A percentile compares a stretch with the other conserved stretches of the same genome.
Evolutionary conservation across 2,329 filamentous ascomycete genomes (phyloP).

Genomic region (Epichloe hybrida): DNA sequence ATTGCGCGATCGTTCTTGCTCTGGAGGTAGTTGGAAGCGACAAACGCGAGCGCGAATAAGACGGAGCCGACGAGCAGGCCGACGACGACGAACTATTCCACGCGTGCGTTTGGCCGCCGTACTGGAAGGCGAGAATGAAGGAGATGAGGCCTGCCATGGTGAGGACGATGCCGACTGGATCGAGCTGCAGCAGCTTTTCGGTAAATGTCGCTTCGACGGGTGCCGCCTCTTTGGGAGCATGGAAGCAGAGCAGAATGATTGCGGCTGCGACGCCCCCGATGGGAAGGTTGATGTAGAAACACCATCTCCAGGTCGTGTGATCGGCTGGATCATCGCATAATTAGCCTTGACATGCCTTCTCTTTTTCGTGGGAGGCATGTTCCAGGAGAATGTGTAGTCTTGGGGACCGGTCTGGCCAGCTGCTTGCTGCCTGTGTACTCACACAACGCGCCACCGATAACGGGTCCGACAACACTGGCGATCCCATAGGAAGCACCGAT

Average conservation of each 20-base stretch:
- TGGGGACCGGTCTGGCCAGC: not conserved
- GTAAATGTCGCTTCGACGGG: not conserved
- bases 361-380: conserved; percentile 1
- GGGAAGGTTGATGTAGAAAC: conserved; percentile 19
- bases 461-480: not conserved
- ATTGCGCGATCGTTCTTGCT: conserved; percentile 25
- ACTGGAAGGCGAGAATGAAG: conserved; percentile 35
- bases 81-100: conserved; percentile 14
- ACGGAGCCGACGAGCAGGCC: conserved; percentile 19
- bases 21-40: conserved; percentile 21
- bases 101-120: conserved; percentile 25
- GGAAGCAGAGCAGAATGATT: conserved; percentile 19
- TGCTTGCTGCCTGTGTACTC: not conserved
- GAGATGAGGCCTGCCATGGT: conserved; percentile 27
- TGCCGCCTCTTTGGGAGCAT: conserved; percentile 11
- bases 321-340: conserved; percentile 7
- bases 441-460: not conserved
- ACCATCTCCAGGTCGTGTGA: conserved; percentile 16
- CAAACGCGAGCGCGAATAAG: conserved; percentile 21
- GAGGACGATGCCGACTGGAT: conserved; percentile 17
- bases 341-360: not conserved
- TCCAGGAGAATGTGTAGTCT: not conserved
- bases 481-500: not conserved
- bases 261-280: conserved; percentile 10
- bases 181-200: conserved; percentile 9